phyloP scores from a whole-genome alignment of 768 basidiomycete species.

The Suillus paluster region DNA sequence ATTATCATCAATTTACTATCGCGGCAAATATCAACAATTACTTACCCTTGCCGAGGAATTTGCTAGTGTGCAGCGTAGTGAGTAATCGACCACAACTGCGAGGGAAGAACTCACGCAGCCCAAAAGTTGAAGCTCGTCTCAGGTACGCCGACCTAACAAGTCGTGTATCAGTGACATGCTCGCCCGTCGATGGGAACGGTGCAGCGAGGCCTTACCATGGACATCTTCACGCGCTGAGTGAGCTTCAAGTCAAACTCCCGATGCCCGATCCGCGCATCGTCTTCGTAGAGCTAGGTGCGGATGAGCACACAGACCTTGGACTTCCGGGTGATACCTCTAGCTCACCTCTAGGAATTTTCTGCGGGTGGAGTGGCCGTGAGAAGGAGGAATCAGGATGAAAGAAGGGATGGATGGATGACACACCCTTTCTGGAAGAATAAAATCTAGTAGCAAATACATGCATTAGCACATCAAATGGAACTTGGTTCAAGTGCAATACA shows the following conservation, averaged over 20 bases:
- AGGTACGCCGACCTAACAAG: constrained; percentile 85
- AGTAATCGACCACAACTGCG: constrained; percentile 11
- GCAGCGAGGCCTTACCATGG: constrained; percentile 71
- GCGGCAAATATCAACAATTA: not conserved
- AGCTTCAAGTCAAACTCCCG: constrained; percentile 94
- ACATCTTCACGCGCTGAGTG: constrained; percentile 95
- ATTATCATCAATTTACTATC: not conserved
- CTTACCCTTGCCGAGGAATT: constrained; percentile 80
- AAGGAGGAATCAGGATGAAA: not conserved
- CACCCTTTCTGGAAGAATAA: constrained; percentile 99
- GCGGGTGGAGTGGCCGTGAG: constrained; percentile 23
- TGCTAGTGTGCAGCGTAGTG: constrained; percentile 43
- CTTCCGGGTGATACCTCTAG: not conserved
- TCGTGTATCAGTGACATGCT: constrained; percentile 1
- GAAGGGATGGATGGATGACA: constrained; percentile 13
- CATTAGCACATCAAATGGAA: not conserved
- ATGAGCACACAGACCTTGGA: not conserved
- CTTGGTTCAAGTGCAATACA: constrained; percentile 11
- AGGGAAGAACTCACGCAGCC: constrained; percentile 67
- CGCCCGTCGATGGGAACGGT: not conserved
- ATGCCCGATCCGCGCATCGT: constrained; percentile 92
- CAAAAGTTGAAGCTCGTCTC: constrained; percentile 93
- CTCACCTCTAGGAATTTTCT: constrained; percentile 83
- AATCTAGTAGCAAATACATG: constrained; percentile 47
- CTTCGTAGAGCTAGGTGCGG: constrained; percentile 75